Conservation (phyloP, 192 early-diverging fungal species). For the Dissophora ornata region DNA sequence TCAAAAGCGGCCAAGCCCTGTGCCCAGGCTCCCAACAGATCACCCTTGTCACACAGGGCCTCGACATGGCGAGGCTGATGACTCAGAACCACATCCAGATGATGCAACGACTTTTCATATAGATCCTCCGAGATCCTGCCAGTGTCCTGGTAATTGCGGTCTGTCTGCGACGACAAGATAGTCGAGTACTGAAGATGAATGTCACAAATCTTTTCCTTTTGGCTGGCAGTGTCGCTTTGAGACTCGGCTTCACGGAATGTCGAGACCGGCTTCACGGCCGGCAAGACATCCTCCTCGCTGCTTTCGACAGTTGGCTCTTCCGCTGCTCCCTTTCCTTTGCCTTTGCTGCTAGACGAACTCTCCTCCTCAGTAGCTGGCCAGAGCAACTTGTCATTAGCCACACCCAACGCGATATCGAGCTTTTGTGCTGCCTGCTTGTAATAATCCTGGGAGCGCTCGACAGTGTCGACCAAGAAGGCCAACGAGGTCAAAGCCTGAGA, state of each 20-base stretch:
- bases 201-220: slow-evolving; percentile 53
- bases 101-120: slow-evolving; percentile 53
- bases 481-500: slow-evolving; percentile 61
- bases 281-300: slow-evolving; percentile 52
- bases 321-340: slow-evolving; percentile 26
- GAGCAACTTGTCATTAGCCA: slow-evolving; percentile 39
- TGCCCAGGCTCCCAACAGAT: slow-evolving; percentile 60
- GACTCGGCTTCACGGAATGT: slow-evolving; percentile 42
- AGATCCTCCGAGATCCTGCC: slow-evolving; percentile 48
- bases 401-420: slow-evolving; percentile 50
- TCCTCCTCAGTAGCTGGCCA: slow-evolving; percentile 30
- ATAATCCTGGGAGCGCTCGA: slow-evolving; percentile 47
- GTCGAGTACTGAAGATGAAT: slow-evolving; percentile 61
- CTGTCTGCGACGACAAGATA: slow-evolving; percentile 56
- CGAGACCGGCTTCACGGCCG: slow-evolving; percentile 32
- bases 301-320: neutral
- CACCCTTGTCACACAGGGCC: slow-evolving; percentile 67
- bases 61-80: slow-evolving; percentile 60
- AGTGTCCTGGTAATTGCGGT: slow-evolving; percentile 58
- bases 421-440: slow-evolving; percentile 58
- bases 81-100: slow-evolving; percentile 54
- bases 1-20: slow-evolving; percentile 54
- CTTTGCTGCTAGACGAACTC: slow-evolving; percentile 25
- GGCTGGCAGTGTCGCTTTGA: slow-evolving; percentile 40
- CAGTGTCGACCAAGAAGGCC: slow-evolving; percentile 60